Evolutionary conservation across 306 rosid species (phyloP).

Genomic region (Urtica urens): DNA sequence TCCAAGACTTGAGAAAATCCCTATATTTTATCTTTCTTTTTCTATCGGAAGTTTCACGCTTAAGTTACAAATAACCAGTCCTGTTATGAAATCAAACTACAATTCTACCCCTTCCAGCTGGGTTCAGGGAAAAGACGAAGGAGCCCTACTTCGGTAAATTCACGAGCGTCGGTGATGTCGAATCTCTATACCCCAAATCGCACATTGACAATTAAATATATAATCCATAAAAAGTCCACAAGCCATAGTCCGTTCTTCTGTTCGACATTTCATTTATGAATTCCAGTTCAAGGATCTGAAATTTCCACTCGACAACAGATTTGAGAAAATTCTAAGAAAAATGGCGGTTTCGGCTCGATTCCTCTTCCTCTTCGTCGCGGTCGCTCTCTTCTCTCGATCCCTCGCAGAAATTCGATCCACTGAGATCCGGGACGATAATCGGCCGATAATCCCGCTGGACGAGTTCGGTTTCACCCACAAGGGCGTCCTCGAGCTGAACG

Average conservation of each 20-base stretch:
- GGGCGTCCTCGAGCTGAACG: conserved; percentile 69
- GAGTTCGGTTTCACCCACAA: conserved; percentile 79
- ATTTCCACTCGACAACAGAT: neutral
- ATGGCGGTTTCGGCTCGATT: conserved; percentile 10
- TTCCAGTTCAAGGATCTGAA: too few relatives aligned
- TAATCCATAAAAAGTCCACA: too few relatives aligned
- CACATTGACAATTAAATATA: too few relatives aligned
- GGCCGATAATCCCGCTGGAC: conserved; percentile 54
- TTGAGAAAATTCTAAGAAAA: neutral
- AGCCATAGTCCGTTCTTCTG: too few relatives aligned
- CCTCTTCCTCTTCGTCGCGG: conserved; percentile 11
- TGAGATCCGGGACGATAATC: conserved; percentile 40
- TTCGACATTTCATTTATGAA: too few relatives aligned
- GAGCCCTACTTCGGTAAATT: neutral
- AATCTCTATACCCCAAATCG: too few relatives aligned
- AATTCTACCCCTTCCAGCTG: neutral
- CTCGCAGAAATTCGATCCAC: conserved; percentile 63
- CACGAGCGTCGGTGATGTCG: neutral
- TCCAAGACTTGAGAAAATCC: too few relatives aligned
- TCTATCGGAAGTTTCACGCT: too few relatives aligned
- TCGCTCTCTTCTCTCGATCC: conserved; percentile 18
- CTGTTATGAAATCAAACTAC: neutral
- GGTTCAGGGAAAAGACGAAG: neutral
- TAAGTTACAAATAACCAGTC: too few relatives aligned
- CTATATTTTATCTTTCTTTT: too few relatives aligned